Evolutionary conservation across 2,329 filamentous ascomycete genomes (phyloP).

Genomic region (Paracoccidioides lutzii): DNA sequence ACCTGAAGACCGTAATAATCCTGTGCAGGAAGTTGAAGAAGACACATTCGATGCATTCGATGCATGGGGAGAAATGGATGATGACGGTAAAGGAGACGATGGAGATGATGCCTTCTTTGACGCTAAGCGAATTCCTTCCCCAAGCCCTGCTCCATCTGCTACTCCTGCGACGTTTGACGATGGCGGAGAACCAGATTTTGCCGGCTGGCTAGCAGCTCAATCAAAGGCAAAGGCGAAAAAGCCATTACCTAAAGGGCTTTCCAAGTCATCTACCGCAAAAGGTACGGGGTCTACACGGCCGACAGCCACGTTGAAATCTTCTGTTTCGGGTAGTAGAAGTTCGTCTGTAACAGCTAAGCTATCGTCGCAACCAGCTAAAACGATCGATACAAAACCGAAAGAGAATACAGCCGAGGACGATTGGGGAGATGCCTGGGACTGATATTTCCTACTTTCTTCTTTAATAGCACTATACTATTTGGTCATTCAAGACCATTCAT

Average conservation of each 20-base stretch:
- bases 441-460: slow-evolving; percentile 5
- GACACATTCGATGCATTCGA: slow-evolving; percentile 53
- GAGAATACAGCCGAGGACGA: slow-evolving; percentile 29
- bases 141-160: slow-evolving; percentile 18
- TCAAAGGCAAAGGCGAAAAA: slow-evolving; percentile 61
- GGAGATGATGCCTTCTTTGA: slow-evolving; percentile 37
- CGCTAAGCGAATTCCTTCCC: slow-evolving; percentile 19
- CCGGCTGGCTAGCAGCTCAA: slow-evolving; percentile 84
- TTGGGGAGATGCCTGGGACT: slow-evolving; percentile 40
- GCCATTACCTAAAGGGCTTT: slow-evolving; percentile 68
- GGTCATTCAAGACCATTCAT: neutral
- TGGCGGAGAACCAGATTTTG: slow-evolving; percentile 84
- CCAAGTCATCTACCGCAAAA: slow-evolving; percentile 41
- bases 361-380: slow-evolving; percentile 43
- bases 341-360: slow-evolving; percentile 37
- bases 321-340: slow-evolving; percentile 20
- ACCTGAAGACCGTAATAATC: slow-evolving; percentile 33
- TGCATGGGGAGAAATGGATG: slow-evolving; percentile 59
- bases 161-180: slow-evolving; percentile 56
- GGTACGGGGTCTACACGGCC: slow-evolving; percentile 24
- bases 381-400: slow-evolving; percentile 53
- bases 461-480: neutral
- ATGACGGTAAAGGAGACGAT: slow-evolving; percentile 40
- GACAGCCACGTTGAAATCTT: slow-evolving; percentile 18
- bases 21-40: slow-evolving; percentile 41